These are phyloP conservation scores for Pestalotiopsis sp. DNA, from an alignment of 2,329 filamentous ascomycete species.

Conservation along the genomic window DNA sequence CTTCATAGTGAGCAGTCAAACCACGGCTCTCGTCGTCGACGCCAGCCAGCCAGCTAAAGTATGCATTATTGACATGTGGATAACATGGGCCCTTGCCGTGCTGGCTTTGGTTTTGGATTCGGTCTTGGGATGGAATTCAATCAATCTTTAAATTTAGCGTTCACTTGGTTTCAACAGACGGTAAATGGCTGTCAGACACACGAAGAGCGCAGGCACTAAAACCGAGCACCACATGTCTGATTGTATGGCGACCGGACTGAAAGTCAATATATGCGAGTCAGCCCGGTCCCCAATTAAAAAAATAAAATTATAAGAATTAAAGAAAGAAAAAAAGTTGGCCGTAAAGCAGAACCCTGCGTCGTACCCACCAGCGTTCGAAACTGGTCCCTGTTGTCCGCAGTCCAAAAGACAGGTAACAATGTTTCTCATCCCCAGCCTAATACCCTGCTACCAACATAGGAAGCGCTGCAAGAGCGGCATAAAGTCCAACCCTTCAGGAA, in stretches of 20 bases:
- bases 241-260: background rate
- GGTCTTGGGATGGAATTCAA: no score
- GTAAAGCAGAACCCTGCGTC: slow-evolving; percentile 1
- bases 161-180: no score
- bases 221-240: background rate
- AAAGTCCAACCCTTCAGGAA: background rate
- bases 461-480: background rate
- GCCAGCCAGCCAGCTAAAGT: no score
- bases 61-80: no score
- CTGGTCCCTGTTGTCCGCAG: background rate
- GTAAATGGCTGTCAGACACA: no score
- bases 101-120: no score
- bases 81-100: no score
- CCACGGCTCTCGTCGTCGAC: no score
- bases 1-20: no score
- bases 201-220: background rate
- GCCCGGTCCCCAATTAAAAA: background rate
- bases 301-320: no score
- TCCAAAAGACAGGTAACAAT: background rate
- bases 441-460: background rate
- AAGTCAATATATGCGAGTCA: background rate
- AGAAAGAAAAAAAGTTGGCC: background rate
- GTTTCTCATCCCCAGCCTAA: background rate
- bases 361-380: background rate
- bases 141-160: no score